Base-by-base conservation (phyloP, 2,329 filamentous ascomycete genomes). In the Ophiostoma novo-ulmi region DNA sequence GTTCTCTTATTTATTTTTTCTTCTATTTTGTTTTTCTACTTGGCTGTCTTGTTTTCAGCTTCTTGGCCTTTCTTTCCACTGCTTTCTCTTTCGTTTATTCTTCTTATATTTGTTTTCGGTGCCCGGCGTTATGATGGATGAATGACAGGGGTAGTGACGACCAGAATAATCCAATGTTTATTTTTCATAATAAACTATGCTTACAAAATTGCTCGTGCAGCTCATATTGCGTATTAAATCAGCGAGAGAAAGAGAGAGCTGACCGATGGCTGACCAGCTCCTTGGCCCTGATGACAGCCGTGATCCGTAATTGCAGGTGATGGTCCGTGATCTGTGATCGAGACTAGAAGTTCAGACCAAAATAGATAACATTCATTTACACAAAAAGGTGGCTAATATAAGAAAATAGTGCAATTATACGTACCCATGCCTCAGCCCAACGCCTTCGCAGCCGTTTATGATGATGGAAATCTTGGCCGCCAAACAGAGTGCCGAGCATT, bases 211-310 rank as follows among this genome's bases (percentile, higher is more conserved):
- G 44, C 44, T n/a, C 44, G n/a, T 48, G 44, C 17, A 6, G 44
- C 2, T 17, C 17, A 48, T n/a, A 5, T 5, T 20, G 8, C 38
- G 17, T n/a, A 1, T 48, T 20, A 20, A 48, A 58, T 26, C 22
- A 58, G 52, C n/a, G n/a, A 58, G 52, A 58, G 13, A 26, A 58
- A 58, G 5, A 58, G n/a, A 58, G 52, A 58, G 52, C 52, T 58
- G 52, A 14, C 52, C 22, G 48, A 26, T 26, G 22, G 22, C 22
- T 58, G 10, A 44, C 31, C 31, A 44, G 39, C 39, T 17, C 39
- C 11, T 3, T 44, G 31, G 14, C 7, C 8, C 14, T 7, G 39
- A 44, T 44, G 39, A 44, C 39, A 44, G 39, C n/a, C 52, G 10
- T 14, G 11, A 11, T 58, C 20, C 22, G 52, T 58, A 8, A 58